Evolutionary conservation across 768 basidiomycete species (phyloP), one percentile per base, ranked within the genome.

Genomic region (Gloeostereum incarnatum): DNA sequence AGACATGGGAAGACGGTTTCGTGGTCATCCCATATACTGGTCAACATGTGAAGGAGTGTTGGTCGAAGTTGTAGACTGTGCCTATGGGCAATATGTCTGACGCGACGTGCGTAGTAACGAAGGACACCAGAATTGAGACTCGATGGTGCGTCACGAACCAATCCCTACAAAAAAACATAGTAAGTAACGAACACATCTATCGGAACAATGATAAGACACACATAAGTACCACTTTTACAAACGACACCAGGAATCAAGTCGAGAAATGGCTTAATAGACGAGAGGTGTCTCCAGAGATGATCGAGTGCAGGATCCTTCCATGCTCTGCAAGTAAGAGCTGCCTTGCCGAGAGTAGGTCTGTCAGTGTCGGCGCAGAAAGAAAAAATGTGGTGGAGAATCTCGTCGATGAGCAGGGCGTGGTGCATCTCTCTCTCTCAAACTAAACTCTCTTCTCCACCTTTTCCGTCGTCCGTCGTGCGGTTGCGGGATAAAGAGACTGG

Each of bases 251-350:
- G 57, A 10, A 66, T 53, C 31, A 74, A 54, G 30, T 56, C 47
- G 4, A 73, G 47, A 23, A 73, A 47, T 22, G 71, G 71, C 14
- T 45, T 45, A 11, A 65, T 50, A 17, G 66, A 69, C 19, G 58
- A 45, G 17, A 74, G 49, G 22, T 55, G 56, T 40, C 53, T 46
- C 71, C 71, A 75, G 11, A 71, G 41, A 21, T 54, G 46, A 48
- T 75, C 69, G 11, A 73, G 42, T 11, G 71, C 68, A 21, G 70
- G 71, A 22, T 65, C 62, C 31, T 55, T 63, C 70, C 71, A 75
- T 19, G 68, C 55, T 49, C 46, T 57, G 47, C 69, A 74, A 26
- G 54, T 61, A 40, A 61, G 60, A 2, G 69, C 65, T n/a, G 56
- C 50, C 23, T 44, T 46, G 29, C 56, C 51, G 11, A 75, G 59